Conservation (phyloP, 495 filamentous ascomycete genomes). For the Penicillium bialowiezense region DNA sequence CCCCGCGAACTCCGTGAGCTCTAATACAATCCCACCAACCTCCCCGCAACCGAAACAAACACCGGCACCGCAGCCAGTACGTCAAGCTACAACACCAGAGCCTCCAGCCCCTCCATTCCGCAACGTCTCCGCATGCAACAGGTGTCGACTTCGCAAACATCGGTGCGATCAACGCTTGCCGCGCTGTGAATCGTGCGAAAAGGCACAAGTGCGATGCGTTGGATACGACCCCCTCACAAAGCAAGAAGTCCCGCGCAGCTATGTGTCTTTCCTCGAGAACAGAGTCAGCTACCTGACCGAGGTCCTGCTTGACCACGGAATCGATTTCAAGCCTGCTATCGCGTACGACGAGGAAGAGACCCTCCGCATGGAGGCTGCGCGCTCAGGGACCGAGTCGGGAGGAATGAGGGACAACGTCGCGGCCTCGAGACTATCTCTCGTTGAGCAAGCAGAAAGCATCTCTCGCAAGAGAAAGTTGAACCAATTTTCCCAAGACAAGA, state of each 20-base stretch:
- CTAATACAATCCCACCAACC: background rate
- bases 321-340: slow-evolving; percentile 67
- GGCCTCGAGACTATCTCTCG: background rate
- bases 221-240: slow-evolving; percentile 95
- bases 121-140: slow-evolving; percentile 91
- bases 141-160: slow-evolving; percentile 88
- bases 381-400: slow-evolving; percentile 2
- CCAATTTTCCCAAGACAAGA: background rate
- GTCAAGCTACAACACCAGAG: background rate
- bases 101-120: slow-evolving; percentile 62
- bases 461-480: slow-evolving; percentile 1
- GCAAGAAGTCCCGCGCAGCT: slow-evolving; percentile 85
- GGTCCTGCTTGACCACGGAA: slow-evolving; percentile 61
- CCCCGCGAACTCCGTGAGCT: background rate
- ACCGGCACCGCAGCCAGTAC: background rate
- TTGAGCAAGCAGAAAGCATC: background rate
- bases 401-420: background rate
- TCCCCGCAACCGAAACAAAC: background rate
- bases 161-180: slow-evolving; percentile 88
- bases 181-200: slow-evolving; percentile 83
- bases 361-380: slow-evolving; percentile 25
- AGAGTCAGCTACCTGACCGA: slow-evolving; percentile 75
- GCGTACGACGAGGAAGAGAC: slow-evolving; percentile 63
- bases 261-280: slow-evolving; percentile 89
- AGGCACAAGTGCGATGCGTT: slow-evolving; percentile 79